Evolutionary conservation across 805 yeast species (phyloP).

Genomic region (Saccharomycopsis amapae): DNA sequence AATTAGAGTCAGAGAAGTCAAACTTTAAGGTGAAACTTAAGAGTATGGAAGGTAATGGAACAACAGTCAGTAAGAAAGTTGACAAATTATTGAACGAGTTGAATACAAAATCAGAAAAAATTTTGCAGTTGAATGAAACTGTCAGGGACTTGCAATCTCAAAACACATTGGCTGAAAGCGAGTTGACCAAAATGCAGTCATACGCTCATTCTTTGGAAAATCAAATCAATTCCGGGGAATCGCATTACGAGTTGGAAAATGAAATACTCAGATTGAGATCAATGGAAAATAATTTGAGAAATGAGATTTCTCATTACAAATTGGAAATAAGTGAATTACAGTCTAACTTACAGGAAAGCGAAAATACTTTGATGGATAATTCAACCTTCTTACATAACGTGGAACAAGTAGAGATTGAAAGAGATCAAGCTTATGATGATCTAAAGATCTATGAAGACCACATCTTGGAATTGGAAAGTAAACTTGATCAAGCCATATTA

Average conservation of each 20-base stretch:
- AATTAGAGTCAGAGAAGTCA: constrained; percentile 13
- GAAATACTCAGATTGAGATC: constrained; percentile 17
- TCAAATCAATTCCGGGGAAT: constrained; percentile 9
- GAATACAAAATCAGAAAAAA: constrained; percentile 11
- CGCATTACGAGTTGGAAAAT: constrained; percentile 13
- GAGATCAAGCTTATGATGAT: constrained; percentile 18
- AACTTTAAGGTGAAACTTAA: constrained; percentile 21
- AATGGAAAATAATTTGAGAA: constrained; percentile 10
- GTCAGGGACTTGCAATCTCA: constrained; percentile 20
- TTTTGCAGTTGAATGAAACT: constrained; percentile 21
- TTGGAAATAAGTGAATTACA: constrained; percentile 10
- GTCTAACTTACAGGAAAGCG: constrained; percentile 14
- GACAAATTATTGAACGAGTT: constrained; percentile 8
- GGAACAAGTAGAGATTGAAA: constrained; percentile 27
- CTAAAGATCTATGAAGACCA: constrained; percentile 24
- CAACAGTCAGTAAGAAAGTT: constrained; percentile 2
- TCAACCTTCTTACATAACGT: constrained; percentile 27
- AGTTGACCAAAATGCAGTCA: constrained; percentile 20
- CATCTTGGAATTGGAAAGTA: constrained; percentile 28
- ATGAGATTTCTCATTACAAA: constrained; percentile 12
- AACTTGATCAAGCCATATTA: constrained; percentile 17
- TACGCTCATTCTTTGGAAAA: constrained; percentile 16
- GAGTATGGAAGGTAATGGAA: constrained; percentile 9
- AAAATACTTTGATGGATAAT: constrained; percentile 19
- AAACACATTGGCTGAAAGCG: constrained; percentile 19